Percentiles rank a stretch among this genome's conserved stretches.
Evolutionary conservation across 345 rosid species (phyloP).

Genomic region (Eucalyptus regnans): DNA sequence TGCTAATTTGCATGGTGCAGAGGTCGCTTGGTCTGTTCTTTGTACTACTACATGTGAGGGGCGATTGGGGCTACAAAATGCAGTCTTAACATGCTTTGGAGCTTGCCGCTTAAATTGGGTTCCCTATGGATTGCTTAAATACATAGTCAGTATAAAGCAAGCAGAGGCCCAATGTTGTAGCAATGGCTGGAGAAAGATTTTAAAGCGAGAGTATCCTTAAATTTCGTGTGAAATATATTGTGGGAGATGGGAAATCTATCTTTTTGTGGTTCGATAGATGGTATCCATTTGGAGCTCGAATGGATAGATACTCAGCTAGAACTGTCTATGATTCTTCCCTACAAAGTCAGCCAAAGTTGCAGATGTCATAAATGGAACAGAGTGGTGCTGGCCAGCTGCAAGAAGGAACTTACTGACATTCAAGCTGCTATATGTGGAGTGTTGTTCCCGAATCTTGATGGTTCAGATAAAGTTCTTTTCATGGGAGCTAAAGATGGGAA

Average conservation of each 20-base stretch:
- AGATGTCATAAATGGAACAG: not conserved
- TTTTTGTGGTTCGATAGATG: not conserved
- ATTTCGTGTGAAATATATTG: not conserved
- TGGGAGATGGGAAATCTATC: not conserved
- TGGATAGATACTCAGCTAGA: not conserved
- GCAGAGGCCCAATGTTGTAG: not conserved
- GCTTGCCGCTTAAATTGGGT: not conserved
- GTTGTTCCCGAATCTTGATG: not conserved
- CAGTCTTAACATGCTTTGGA: not conserved
- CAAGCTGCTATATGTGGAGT: not conserved
- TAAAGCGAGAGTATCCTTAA: not conserved
- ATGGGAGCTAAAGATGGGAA: not conserved
- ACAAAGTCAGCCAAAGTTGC: not conserved
- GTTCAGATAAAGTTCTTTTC: not conserved
- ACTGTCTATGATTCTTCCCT: not conserved
- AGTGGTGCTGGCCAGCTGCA: not conserved
- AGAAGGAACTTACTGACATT: not conserved
- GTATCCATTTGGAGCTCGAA: not conserved
- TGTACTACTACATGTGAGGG: not conserved
- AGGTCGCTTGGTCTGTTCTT: not conserved
- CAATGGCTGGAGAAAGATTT: not conserved
- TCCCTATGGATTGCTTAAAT: not conserved
- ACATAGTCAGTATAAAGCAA: not conserved
- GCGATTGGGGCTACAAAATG: not conserved
- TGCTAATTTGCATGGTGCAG: not conserved